These are phyloP conservation scores for Acmispon strigosus DNA, from an alignment of 306 rosid species.

Conservation along the genomic window DNA sequence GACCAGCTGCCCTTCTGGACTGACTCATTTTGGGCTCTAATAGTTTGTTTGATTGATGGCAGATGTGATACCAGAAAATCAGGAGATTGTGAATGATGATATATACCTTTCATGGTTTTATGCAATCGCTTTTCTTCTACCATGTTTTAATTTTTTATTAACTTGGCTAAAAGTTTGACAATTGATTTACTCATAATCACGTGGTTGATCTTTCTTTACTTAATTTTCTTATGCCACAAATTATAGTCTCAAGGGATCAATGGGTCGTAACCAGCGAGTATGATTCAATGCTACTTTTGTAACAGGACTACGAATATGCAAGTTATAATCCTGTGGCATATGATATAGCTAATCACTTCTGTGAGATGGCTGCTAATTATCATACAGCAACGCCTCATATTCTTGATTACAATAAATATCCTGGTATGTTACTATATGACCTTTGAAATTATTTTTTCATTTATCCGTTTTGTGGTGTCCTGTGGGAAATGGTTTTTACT, in stretches of 20 bases:
- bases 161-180: background rate
- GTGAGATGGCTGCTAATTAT: conserved; percentile 90
- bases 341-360: conserved; percentile 92
- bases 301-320: conserved; percentile 84
- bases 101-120: background rate
- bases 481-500: background rate
- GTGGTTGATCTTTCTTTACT: background rate
- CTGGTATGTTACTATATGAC: conserved; percentile 41
- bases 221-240: background rate
- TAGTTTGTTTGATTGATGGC: background rate
- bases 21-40: too few species aligned
- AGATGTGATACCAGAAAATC: background rate
- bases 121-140: background rate
- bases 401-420: conserved; percentile 63
- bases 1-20: too few species aligned
- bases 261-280: background rate
- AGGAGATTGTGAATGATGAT: background rate
- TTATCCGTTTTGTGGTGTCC: background rate
- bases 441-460: background rate
- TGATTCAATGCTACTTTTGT: conserved; percentile 7
- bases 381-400: conserved; percentile 71
- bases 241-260: background rate
- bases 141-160: background rate
- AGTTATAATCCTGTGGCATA: conserved; percentile 73
- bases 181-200: background rate